Evolutionary conservation across 208 protist genomes (phyloP), one percentile per base, ranked within the genome.

Genomic region (Acanthamoeba culbertsoni): DNA sequence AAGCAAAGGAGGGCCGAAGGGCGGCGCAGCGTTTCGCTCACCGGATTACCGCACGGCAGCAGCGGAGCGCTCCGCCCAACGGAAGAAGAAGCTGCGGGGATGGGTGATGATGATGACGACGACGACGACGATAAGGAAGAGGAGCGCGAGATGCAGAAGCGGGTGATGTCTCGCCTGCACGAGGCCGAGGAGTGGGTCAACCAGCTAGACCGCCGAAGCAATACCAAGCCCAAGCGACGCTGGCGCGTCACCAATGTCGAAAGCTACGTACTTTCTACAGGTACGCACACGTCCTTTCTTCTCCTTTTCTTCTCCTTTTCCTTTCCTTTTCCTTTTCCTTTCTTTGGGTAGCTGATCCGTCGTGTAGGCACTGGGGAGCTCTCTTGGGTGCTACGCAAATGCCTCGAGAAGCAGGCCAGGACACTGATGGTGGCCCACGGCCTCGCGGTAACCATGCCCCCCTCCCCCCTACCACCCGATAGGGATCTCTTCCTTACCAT

Each of bases 241-340:
- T 77, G 65, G 65, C 65, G 65, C 26, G 65, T 77, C 65, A 77
- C 65, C 37, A 77, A 42, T n/a, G 40, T 77, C 35, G 65, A 77
- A n/a, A 77, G 65, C 37, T 77, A 43, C 65, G 65, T 77, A 7
- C 40, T 77, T 5, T 12, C 65, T 8, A 77, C 65, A 0, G 65
- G 65, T 77, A 77, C 18, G n/a, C n/a, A n/a, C 8, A 77, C 37
- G 20, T 16, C 23, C 5, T n/a, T 0, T 28, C 12, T 31, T 28
- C 57, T 31, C 26, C 18, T n/a, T 23, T 57, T 0, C 14, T 33
- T 28, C 55, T 62, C 20, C 7, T 10, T 75, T 4, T 45, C 40
- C 14, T 77, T 16, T 18, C 59, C 23, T 28, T 20, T 46, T 77
- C 1, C 26, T 37, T 20, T 48, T 48, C 59, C 59, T 68, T 0